Conservation (phyloP, 2,329 filamentous ascomycete genomes). For the Verticillium albo-atrum region DNA sequence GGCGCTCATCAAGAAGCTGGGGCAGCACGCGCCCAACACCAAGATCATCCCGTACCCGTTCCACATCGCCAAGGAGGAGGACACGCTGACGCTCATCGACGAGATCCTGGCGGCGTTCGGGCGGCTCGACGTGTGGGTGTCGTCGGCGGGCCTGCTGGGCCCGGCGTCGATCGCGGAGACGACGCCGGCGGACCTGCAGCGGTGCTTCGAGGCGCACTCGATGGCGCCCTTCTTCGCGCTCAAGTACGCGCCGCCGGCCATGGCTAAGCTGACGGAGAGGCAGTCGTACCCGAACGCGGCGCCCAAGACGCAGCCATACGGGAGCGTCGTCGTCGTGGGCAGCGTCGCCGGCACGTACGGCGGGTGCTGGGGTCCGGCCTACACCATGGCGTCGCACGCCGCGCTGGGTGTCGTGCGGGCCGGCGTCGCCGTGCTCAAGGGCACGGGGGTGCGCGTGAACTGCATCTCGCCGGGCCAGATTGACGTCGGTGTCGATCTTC, state of each 20-base stretch:
- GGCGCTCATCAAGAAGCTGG: constrained; percentile 34
- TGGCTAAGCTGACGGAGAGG: constrained; percentile 52
- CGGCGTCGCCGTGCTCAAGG: constrained; percentile 53
- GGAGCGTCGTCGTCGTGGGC: constrained; percentile 58
- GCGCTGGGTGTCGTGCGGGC: constrained; percentile 56
- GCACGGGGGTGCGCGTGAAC: constrained; percentile 55
- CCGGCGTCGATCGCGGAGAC: constrained; percentile 53
- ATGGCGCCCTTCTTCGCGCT: constrained; percentile 61
- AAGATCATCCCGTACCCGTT: constrained; percentile 60
- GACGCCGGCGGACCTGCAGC: constrained; percentile 49
- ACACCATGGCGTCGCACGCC: constrained; percentile 56
- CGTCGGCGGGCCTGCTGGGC: constrained; percentile 51
- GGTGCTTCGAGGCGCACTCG: constrained; percentile 55
- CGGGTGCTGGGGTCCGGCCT: constrained; percentile 55
- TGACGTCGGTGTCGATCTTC: constrained; percentile 34
- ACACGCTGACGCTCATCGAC: constrained; percentile 56
- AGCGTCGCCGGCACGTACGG: constrained; percentile 54
- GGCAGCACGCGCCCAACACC: constrained; percentile 45
- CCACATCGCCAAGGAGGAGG: constrained; percentile 53
- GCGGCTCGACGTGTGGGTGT: constrained; percentile 57
- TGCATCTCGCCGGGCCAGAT: constrained; percentile 39
- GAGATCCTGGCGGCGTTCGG: constrained; percentile 58
- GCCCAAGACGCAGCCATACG: constrained; percentile 55
- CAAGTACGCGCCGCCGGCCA: constrained; percentile 60
- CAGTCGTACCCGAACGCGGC: constrained; percentile 57